Evolutionary conservation across 768 basidiomycete species (phyloP), one percentile per base, ranked within the genome.

Genomic region (Chalciporus piperatus): DNA sequence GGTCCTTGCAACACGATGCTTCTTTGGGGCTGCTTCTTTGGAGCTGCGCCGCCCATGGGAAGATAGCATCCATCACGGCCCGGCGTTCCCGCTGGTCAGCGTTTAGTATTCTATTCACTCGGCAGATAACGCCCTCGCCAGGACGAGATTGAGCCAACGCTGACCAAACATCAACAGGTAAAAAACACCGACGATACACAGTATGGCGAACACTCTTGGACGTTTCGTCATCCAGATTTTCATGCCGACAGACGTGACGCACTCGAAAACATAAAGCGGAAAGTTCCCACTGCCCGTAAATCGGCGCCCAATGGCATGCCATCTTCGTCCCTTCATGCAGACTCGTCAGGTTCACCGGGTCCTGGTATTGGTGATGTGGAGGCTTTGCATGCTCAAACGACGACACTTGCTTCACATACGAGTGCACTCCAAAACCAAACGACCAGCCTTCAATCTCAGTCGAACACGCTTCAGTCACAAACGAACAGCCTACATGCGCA

Each of bases 151-250:
- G 20, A 35, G 33, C 3, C 35, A 37, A n/a, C 35, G n/a, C 16
- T 37, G 35, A 37, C 35, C 5, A 37, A 37, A 37, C 2, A 3
- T 16, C 5, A n/a, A 37, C 52, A 76, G 77, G 83, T 94, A 57
- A 95, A 94, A 70, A 92, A 89, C 61, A 84, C 83, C 2, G 92
- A 93, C 57, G 91, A 91, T 59, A 75, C 81, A 64, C 81, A 84
- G 56, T 91, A 77, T 51, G 81, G 82, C 50, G 81, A 83, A 56
- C 80, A 82, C 55, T 66, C 74, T 33, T 79, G 77, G 77, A 80
- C 76, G 1, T 79, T 79, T 55, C 72, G 75, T n/a, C 77, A 79
- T 47, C 77, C 77, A 16, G 77, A 78, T 55, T 79, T 78, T 54
- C 77, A 76, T 56, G 68, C 76, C 16, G 78, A 80, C 59, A 70